Base-by-base conservation (phyloP, 2,329 filamentous ascomycete genomes). In the Xylaria sp. region DNA sequence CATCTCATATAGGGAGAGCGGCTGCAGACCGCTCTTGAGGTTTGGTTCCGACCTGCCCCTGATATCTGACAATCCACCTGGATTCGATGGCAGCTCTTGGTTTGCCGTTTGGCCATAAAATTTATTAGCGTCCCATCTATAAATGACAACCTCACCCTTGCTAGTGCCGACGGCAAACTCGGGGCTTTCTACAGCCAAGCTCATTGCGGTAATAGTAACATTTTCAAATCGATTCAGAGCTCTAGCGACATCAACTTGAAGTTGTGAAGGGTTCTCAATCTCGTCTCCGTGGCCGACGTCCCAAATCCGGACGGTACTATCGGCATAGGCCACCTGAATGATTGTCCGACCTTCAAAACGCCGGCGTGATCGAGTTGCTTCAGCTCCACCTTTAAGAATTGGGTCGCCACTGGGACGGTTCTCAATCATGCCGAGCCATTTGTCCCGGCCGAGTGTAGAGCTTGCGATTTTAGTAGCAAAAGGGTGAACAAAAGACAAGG, bases 341-440 rank as follows among this genome's bases (percentile, higher is more conserved):
- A 98, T 86, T 60, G 93, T 96, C 50, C 95, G 87, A 64, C 89
- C 85, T 72, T 97, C 93, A 69, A 92, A 94, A 65, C 92, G 83
- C 70, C 92, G 91, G 42, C 92, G 80, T 6, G 89, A 87, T 66
- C 88, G 87, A 4, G 83, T 82, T 1, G 86, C 89, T 73, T 91
- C 89, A 1, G 88, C 89, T 7, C 95, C 95, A 57, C 95, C 95
- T 67, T 87, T 86, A 2, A 97, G 77, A 38, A 99, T 83, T 9
- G 84, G 84, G 43, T 94, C 93, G 0, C 94, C 94, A 70, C 91
- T 88, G 45, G 88, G 85, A 40, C 94, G 86, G 67, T 87, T 90
- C 76, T 98, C 95, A n/a, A 87, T 86, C 87, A 98, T 90, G 3
- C 92, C 92, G 14, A 98, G 84, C 95, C 95, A 99, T 66, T 89